Base-by-base conservation (phyloP, 352 stramenopile species). In the Phytophthora fragariaefolia region DNA sequence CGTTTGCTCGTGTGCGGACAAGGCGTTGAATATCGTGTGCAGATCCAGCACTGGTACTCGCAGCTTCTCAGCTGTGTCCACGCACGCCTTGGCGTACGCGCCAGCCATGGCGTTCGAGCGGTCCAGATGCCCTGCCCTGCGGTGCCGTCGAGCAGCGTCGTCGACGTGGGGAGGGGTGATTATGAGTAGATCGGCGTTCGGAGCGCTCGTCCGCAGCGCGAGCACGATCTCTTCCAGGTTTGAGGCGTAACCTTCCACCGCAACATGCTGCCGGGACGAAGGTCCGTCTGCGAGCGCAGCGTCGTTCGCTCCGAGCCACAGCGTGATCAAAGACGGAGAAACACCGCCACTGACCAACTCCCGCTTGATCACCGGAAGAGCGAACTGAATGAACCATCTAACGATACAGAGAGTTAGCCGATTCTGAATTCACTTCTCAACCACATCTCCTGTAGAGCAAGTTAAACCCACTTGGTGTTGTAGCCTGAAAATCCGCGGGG, bases 261-360 rank as follows among this genome's bases (percentile, higher is more conserved):
- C 71, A 17, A 92, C 77, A 48, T 85, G 69, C 38, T 82, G 75
- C 12, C 52, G 53, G 23, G 61, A 52, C 26, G 66, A 60, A 9
- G 51, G 32, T 23, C 82, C 80, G n/a, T 75, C 49, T 4, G 48
- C 10, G 10, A 82, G 61, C 4, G 74, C 77, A 2, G 83, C 79
- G 51, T 92, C 83, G 65, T 92, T 92, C 22, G 83, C 74, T 17
- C 83, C 83, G 5, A 89, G 65, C 73, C 76, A 90, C 9, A 91
- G 34, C 22, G 75, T 87, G 22, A 90, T 69, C 10, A 92, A 30
- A 4, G 63, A 61, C 10, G 76, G 73, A 22, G 54, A 45, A 48
- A 72, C 26, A 13, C 64, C 42, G 47, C 60, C 72, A 10, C 42
- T 48, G 22, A 58, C 28, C 20, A 86, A 57, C 40, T 91, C 80